Base-by-base conservation (phyloP, 1,139 yeast species). In the Scheffersomyces insectosa region DNA sequence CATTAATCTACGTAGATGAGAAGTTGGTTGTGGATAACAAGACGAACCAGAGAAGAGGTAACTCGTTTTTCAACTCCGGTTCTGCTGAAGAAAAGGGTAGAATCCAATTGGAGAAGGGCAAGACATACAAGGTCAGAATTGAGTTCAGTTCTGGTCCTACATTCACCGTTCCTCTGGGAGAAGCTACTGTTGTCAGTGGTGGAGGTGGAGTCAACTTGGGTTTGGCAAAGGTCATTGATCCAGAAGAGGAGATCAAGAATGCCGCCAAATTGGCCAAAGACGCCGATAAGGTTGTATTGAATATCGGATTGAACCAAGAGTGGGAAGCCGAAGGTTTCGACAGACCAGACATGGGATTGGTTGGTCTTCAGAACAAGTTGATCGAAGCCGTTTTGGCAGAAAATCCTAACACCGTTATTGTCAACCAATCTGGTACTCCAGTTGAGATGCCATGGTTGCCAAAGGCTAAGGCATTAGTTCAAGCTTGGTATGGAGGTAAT, bases 261-360 rank as follows among this genome's bases (percentile, higher is more conserved):
- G 80, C 82, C 9, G 70, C 65, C 12, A 66, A 62, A 23, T 41
- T 72, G 23, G 82, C 83, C 35, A 64, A 66, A 48, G 33, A 51
- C 3, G 77, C 62, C n/a, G 82, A 78, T 50, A 75, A 59, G 76
- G 70, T 66, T 38, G 63, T 70, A 29, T 56, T 68, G 57, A 74
- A 75, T 43, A 73, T 70, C 41, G 78, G 77, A 40, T 64, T 77
- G 52, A 62, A 55, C 56, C 69, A 66, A 37, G 80, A 76, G 42
- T 75, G 77, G 73, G 83, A 79, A 45, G 58, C 65, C 29, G 68
- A 79, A 57, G 80, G 82, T 27, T 72, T 63, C 50, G 80, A 78
- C 53, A 63, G 83, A 50, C 59, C 59, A 12, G 57, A 57, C 42
- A 61, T 71, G 72, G 64, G 62, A 33, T 48, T 60, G 33, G 59